These are phyloP conservation scores for Areca catechu DNA, from an alignment of 176 grass and related monocot genomes.

Conservation along the genomic window DNA sequence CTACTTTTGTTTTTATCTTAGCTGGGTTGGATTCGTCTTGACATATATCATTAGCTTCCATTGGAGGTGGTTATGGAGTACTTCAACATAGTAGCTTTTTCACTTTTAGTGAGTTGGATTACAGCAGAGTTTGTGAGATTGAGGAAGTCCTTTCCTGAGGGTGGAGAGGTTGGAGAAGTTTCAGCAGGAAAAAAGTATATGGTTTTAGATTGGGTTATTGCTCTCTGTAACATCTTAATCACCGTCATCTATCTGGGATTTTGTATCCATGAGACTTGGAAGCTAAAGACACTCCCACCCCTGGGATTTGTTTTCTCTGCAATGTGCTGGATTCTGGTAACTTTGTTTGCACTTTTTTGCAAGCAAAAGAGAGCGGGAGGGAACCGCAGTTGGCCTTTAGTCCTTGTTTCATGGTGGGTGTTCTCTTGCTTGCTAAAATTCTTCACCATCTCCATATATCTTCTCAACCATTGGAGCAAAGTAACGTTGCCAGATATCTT, in stretches of 20 bases:
- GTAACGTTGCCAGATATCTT: background rate
- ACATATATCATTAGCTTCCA: too few species aligned
- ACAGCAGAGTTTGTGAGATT: slow-evolving; percentile 9
- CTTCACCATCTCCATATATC: slow-evolving; percentile 19
- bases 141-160: slow-evolving; percentile 3
- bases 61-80: slow-evolving; percentile 13
- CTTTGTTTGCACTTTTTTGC: slow-evolving; percentile 27
- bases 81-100: slow-evolving; percentile 17
- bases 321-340: slow-evolving; percentile 40
- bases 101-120: slow-evolving; percentile 35
- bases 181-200: slow-evolving; percentile 1
- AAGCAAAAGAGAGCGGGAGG: slow-evolving; percentile 20
- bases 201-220: slow-evolving; percentile 11
- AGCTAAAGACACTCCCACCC: background rate
- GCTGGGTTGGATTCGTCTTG: too few species aligned
- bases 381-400: slow-evolving; percentile 27
- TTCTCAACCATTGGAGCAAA: slow-evolving; percentile 12
- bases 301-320: slow-evolving; percentile 24
- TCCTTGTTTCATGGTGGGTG: slow-evolving; percentile 59
- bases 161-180: background rate
- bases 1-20: too few species aligned
- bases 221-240: slow-evolving; percentile 23
- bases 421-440: slow-evolving; percentile 37
- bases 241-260: slow-evolving; percentile 24
- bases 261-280: slow-evolving; percentile 24